Base-by-base conservation (phyloP, 2,329 filamentous ascomycete species). In the Fusarium sp. region DNA sequence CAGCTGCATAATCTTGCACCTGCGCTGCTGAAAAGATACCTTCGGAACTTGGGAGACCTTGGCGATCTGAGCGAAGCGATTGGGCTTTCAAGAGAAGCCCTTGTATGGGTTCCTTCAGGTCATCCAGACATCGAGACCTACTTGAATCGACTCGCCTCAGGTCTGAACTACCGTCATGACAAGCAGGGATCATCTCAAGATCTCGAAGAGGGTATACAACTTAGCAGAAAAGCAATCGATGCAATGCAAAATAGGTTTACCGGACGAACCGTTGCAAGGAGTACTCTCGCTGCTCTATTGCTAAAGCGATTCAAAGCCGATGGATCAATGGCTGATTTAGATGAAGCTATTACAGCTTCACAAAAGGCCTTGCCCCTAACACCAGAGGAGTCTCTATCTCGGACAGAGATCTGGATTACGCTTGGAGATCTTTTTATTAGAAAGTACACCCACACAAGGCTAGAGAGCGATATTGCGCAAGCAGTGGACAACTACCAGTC, bases 201-300 rank as follows among this genome's bases (percentile, higher is more conserved):
- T 26, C 33, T 58, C 9, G 49, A 58, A 10, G 56, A 58, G 33
- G 15, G 49, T 8, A 39, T 55, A 18, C 8, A 10, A 13, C 4
- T 58, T 14, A 15, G 31, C 20, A 39, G 31, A 8, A n/a, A 58
- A 7, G 49, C 22, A 2, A 17, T 31, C 0, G 1, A n/a, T 6
- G 2, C 24, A 3, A 26, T 13, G n/a, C 17, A 4, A 1, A 13
- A 20, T 1, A 10, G 20, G 3, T 31, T 9, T 6, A 31, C 7
- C 0, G 49, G 24, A 17, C 18, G 31, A 9, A 22, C 39, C 1
- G 14, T n/a, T 3, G 26, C 39, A 2, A 10, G 17, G 6, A 24
- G 10, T 7, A 55, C 56, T 4, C 18, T 55, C 0, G 17, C 55
- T 3, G 6, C 5, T 15, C 8, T 44, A 1, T 3, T 58, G 2